phyloP scores from a whole-genome alignment of 208 protist species.

The Zelonia costaricensis region DNA sequence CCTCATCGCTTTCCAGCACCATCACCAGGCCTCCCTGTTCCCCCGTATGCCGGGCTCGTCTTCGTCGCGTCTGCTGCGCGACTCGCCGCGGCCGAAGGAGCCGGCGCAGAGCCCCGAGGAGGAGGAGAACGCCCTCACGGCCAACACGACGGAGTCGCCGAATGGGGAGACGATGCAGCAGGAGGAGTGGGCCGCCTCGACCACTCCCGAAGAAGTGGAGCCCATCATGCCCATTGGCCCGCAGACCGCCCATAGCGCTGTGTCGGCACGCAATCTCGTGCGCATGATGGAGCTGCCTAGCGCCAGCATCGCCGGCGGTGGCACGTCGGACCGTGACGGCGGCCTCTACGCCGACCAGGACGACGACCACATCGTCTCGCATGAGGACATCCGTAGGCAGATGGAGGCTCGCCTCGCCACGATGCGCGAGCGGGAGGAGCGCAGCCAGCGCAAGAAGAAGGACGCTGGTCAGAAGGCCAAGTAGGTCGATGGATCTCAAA shows the following conservation, averaged over 20 bases:
- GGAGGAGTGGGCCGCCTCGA: slow-evolving; percentile 29
- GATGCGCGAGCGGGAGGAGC: slow-evolving; percentile 84
- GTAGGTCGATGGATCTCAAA: background rate
- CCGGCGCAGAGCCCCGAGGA: slow-evolving; percentile 8
- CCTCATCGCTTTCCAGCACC: slow-evolving; percentile 70
- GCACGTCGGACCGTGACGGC: slow-evolving; percentile 20
- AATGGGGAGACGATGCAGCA: slow-evolving; percentile 21
- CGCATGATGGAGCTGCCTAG: slow-evolving; percentile 71
- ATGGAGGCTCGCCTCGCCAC: slow-evolving; percentile 75
- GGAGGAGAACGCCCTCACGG: slow-evolving; percentile 31
- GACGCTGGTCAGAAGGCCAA: slow-evolving; percentile 17
- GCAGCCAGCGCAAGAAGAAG: slow-evolving; percentile 64
- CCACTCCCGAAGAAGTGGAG: slow-evolving; percentile 30
- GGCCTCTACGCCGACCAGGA: slow-evolving; percentile 47
- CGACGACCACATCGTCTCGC: slow-evolving; percentile 80
- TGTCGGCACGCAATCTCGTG: slow-evolving; percentile 71
- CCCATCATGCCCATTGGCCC: slow-evolving; percentile 48
- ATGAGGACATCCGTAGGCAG: slow-evolving; percentile 81
- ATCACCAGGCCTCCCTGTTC: slow-evolving; percentile 22
- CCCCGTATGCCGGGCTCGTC: slow-evolving; percentile 1
- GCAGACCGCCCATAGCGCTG: slow-evolving; percentile 41
- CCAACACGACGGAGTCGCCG: slow-evolving; percentile 26
- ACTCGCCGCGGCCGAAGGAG: slow-evolving; percentile 12
- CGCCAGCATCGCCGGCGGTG: slow-evolving; percentile 56
- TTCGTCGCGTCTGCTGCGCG: slow-evolving; percentile 5